phyloP scores from a whole-genome alignment of 768 basidiomycete species.

The Bullera alba region DNA sequence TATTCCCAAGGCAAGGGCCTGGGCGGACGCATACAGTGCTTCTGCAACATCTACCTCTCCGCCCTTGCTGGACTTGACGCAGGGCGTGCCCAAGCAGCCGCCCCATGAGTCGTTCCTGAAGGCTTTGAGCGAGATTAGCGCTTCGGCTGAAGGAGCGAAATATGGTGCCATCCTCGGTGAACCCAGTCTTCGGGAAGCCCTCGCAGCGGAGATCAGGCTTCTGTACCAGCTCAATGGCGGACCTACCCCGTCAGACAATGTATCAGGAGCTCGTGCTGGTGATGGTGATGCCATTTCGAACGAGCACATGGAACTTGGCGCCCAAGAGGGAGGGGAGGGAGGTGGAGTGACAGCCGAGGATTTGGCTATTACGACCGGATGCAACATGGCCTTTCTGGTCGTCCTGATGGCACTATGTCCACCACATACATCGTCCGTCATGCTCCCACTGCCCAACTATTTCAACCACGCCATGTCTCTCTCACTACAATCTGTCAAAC shows the following conservation, averaged over 20 bases:
- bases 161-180: conserved; percentile 63
- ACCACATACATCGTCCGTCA: conserved; percentile 59
- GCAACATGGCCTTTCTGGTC: conserved; percentile 65
- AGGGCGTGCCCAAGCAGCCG: conserved; percentile 63
- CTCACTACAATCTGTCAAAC: conserved; percentile 57
- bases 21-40: conserved; percentile 26
- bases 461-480: conserved; percentile 55
- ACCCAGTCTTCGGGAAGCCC: conserved; percentile 50
- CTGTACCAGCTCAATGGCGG: conserved; percentile 53
- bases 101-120: conserved; percentile 56
- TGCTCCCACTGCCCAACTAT: conserved; percentile 64
- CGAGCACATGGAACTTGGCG: background rate
- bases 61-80: conserved; percentile 63
- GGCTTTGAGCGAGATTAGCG: conserved; percentile 51
- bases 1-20: conserved; percentile 42
- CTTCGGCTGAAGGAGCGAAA: conserved; percentile 49
- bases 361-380: conserved; percentile 63
- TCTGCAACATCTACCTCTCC: background rate
- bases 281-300: background rate
- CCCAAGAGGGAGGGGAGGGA: background rate
- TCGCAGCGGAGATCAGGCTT: conserved; percentile 58
- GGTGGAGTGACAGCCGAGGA: conserved; percentile 52
- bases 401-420: conserved; percentile 61
- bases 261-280: background rate
- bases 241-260: background rate